Base-by-base conservation (phyloP, 192 early-diverging fungal species). In the Podila epigama region DNA sequence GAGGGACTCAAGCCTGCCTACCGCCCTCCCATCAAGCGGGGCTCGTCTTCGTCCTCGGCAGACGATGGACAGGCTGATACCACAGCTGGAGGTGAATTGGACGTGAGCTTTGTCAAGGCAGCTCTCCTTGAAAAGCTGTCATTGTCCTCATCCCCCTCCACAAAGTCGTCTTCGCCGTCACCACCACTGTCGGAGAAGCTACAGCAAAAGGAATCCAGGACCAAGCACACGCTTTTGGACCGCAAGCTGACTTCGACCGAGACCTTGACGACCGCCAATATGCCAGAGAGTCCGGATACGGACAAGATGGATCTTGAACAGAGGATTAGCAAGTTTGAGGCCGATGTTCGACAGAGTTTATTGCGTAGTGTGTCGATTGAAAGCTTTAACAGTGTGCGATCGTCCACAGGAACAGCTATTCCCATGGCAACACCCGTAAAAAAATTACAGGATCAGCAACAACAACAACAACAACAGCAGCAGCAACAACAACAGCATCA, bases 61-160 rank as follows among this genome's bases (percentile, higher is more conserved):
- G 73, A 77, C 13, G 68, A 70, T 59, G 66, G 61, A 16, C 73
- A 61, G 39, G 66, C 73, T 2, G 73, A 77, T 29, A 77, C 66
- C 12, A 77, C 73, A 7, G 57, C 62, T 27, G 66, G 67, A 27
- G 61, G 58, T 41, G 73, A 77, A n/a, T 13, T 77, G 8, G 73
- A 77, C 29, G 58, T 77, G 32, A 29, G 53, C 9, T 27, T 68
- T 8, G 44, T 75, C 53, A 75, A 42, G 20, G 61, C 64, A 0
- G 62, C 73, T 0, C 34, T 63, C 11, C 18, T 77, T 39, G 60
- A 75, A 13, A 28, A 31, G 28, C 51, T 36, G 18, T 35, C 33
- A 18, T 62, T 51, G 34, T 51, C 52, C 27, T 51, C 63, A 0
- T 10, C 55, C 22, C 28, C 25, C 11, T 13, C 20, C 15, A 27